Conservation (phyloP, 306 rosid genomes). For the Lupinus albus region DNA sequence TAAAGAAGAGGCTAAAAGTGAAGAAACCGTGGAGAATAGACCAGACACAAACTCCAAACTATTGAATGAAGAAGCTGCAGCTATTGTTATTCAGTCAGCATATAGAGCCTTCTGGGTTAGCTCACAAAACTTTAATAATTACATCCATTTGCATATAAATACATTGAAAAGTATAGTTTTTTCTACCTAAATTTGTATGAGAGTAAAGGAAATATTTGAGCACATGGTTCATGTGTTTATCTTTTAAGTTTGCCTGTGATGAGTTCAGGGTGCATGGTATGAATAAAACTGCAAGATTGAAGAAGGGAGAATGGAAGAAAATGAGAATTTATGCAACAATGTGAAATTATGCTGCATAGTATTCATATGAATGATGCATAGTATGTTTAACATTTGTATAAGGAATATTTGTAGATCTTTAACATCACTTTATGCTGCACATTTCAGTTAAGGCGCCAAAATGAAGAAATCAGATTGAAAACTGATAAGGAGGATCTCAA, state of each 20-base stretch:
- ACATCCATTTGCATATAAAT: conserved; percentile 29
- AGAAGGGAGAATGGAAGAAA: neutral
- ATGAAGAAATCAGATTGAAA: conserved; percentile 38
- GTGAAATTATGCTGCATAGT: too few relatives aligned
- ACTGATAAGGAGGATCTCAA: conserved; percentile 38
- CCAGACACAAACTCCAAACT: conserved; percentile 32
- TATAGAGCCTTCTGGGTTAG: conserved; percentile 72
- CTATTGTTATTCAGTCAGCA: conserved; percentile 73
- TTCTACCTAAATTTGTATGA: neutral
- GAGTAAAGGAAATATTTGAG: neutral
- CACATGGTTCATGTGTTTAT: neutral
- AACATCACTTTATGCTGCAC: conserved; percentile 33
- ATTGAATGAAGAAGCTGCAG: conserved; percentile 68
- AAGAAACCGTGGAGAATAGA: conserved; percentile 56
- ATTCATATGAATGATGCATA: conserved; percentile 5
- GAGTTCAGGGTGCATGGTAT: neutral
- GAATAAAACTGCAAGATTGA: conserved; percentile 3
- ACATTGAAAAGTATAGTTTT: neutral
- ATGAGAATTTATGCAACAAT: neutral
- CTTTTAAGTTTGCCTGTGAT: neutral
- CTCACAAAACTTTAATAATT: conserved; percentile 23
- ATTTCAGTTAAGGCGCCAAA: conserved; percentile 63
- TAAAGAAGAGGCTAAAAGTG: conserved; percentile 42
- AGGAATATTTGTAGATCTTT: conserved; percentile 28
- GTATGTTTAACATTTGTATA: conserved; percentile 24